Evolutionary conservation across 1,284 basidiomycete genomes (phyloP), one percentile per base, ranked within the genome.

Genomic region (Afroboletus lepidellus): DNA sequence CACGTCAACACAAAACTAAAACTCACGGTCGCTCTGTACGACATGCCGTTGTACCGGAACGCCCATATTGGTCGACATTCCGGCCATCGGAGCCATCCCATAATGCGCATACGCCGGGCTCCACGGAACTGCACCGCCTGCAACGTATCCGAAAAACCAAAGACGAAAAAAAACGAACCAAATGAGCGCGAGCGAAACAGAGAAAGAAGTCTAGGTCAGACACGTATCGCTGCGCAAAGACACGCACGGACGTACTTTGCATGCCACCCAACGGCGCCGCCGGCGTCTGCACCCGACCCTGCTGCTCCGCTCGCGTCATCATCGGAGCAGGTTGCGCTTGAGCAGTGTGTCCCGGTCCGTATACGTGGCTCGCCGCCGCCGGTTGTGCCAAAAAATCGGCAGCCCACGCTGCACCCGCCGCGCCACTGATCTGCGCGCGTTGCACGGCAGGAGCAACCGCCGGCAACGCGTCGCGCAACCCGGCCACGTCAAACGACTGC

Each of bases 391-490:
- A 54, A 58, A 89, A 90, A 65, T 90, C 87, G 30, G 53, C 44
- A 13, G 67, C 70, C 67, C 67, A 69, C 1, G 53, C 52, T 8
- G 57, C 52, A 15, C 20, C 43, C 7, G 54, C 41, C 0, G 25
- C 29, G 48, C 59, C 32, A 51, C 42, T 51, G 29, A 57, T 63
- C 20, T 70, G 74, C 21, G 66, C 58, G 21, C 50, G 55, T 52
- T 73, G 71, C 30, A 49, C 32, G 21, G 54, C 13, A 12, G 64
- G 45, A 29, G 64, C 53, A 20, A 59, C 46, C 3, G 16, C 6
- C 8, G 85, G 83, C 18, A 90, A 67, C 18, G 80, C 70, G n/a
- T 72, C 70, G 46, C 75, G 77, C 55, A 90, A 67, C n/a, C 75
- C 70, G 41, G 79, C 74, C 13, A 90, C 60, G 60, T 89, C 82